Conservation (phyloP, 805 yeast genomes). For the Sugiyamaella smithiae region DNA sequence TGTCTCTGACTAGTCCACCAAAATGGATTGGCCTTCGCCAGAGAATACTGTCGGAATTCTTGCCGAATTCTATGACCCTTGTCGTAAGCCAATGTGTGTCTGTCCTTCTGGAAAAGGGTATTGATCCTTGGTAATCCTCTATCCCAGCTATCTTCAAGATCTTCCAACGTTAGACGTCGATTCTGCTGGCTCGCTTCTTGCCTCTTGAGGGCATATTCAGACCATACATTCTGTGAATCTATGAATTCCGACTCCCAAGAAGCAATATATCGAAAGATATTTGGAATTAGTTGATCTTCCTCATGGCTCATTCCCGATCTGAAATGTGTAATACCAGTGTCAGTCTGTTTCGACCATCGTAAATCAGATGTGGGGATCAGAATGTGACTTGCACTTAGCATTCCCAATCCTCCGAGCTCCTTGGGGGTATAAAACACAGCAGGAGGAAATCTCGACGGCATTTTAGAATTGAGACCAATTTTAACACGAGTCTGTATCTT, state of each 20-base stretch:
- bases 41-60: constrained; percentile 69
- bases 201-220: constrained; percentile 88
- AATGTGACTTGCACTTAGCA: constrained; percentile 96
- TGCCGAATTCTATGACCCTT: constrained; percentile 86
- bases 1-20: constrained; percentile 96
- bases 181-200: constrained; percentile 83
- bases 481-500: constrained; percentile 91
- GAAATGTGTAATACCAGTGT: constrained; percentile 91
- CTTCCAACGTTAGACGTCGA: constrained; percentile 85
- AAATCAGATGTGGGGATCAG: constrained; percentile 91
- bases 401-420: constrained; percentile 95
- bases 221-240: constrained; percentile 97
- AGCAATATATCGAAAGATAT: constrained; percentile 85
- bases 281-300: constrained; percentile 75
- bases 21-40: constrained; percentile 77
- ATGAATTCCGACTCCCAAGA: constrained; percentile 96
- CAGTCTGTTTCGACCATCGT: constrained; percentile 89
- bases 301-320: constrained; percentile 88
- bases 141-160: constrained; percentile 92
- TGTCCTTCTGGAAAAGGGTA: constrained; percentile 90
- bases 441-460: constrained; percentile 99
- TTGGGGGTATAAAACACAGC: constrained; percentile 98
- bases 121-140: constrained; percentile 95
- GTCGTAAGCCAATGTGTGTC: constrained; percentile 92
- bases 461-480: constrained; percentile 91